Evolutionary conservation across 148 eudicot genomes (phyloP), one percentile per base, ranked within the genome.

Genomic region (Polygonum maritimum): DNA sequence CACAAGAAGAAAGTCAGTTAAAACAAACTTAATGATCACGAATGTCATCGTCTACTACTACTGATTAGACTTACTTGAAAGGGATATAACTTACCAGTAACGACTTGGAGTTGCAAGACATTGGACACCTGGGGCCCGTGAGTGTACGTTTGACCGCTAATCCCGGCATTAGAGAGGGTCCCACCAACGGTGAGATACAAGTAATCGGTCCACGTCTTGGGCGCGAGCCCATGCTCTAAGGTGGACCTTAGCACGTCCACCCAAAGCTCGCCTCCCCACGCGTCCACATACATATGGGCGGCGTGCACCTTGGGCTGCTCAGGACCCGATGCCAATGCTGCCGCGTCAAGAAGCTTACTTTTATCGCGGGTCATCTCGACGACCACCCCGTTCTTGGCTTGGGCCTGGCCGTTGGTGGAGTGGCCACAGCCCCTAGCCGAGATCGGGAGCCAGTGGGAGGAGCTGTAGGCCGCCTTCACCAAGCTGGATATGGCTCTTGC

Each of bases 151-250:
- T 91, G 98, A 0, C 97, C 98, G 72, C 98, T 94, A 31, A 94
- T 77, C 14, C 98, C 98, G 3, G 92, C 97, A 81, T 91, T 91
- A 73, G 98, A 94, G 81, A 94, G 75, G 65, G 98, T 94, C 26
- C 98, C 98, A 2, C 98, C 98, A 69, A 94, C 97, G 0, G 91
- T 80, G 2, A 94, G 83, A 74, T 91, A 90, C 10, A 94, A 75
- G 74, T 94, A 94, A 85, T 94, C 98, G 13, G 98, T 94, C 98
- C 98, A 94, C 26, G 98, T 89, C 75, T 82, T 88, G 13, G 97
- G 97, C 10, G 97, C 78, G 71, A 94, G 54, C 48, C 97, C 97
- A 73, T 86, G 69, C 77, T 88, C 88, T 41, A 94, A 72, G 78
- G 81, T 78, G 51, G 87, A 85, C 40, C 85, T 81, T 72, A 94